A percentile compares a stretch with the other conserved stretches of the same genome.
phyloP scores from a whole-genome alignment of 2,329 filamentous ascomycete species.

The Sporothrix protearum region DNA sequence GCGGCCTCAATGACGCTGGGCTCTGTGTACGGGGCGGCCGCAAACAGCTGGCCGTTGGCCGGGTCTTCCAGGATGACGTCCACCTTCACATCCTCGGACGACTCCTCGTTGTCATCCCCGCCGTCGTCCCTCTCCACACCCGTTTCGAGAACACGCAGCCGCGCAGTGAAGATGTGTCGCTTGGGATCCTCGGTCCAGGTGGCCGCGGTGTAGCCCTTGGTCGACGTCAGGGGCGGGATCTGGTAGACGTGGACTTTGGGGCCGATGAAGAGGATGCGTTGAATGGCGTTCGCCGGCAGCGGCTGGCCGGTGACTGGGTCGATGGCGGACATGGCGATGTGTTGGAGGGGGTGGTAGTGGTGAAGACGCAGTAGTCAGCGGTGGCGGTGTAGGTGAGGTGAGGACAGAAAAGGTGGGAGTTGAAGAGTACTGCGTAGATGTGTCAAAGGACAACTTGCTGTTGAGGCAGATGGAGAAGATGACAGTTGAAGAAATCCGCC shows the following conservation, averaged over 20 bases:
- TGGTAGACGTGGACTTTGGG: slow-evolving; percentile 78
- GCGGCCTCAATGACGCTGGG: slow-evolving; percentile 68
- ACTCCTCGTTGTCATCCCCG: slow-evolving; percentile 22
- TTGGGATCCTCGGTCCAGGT: slow-evolving; percentile 70
- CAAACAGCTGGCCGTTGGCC: slow-evolving; percentile 70
- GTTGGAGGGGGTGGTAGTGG: too few relatives aligned
- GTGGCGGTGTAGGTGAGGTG: neutral
- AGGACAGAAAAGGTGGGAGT: neutral
- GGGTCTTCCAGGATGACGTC: slow-evolving; percentile 79
- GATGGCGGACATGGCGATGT: slow-evolving; percentile 53
- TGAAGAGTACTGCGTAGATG: neutral
- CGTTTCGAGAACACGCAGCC: slow-evolving; percentile 74
- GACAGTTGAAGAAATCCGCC: neutral
- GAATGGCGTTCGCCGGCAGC: slow-evolving; percentile 72
- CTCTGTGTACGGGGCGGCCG: slow-evolving; percentile 73
- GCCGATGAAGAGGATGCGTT: slow-evolving; percentile 77
- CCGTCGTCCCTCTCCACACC: slow-evolving; percentile 46
- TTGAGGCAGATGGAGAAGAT: neutral
- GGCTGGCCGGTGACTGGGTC: slow-evolving; percentile 68
- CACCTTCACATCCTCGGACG: slow-evolving; percentile 58
- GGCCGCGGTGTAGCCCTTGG: slow-evolving; percentile 73
- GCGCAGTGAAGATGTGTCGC: slow-evolving; percentile 80
- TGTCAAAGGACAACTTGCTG: neutral
- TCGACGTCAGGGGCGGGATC: slow-evolving; percentile 74
- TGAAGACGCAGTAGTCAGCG: neutral